A percentile compares a stretch with the other conserved stretches of the same genome.
Conservation (phyloP, 805 yeast genomes). For the Scheffersomyces lignosus region DNA sequence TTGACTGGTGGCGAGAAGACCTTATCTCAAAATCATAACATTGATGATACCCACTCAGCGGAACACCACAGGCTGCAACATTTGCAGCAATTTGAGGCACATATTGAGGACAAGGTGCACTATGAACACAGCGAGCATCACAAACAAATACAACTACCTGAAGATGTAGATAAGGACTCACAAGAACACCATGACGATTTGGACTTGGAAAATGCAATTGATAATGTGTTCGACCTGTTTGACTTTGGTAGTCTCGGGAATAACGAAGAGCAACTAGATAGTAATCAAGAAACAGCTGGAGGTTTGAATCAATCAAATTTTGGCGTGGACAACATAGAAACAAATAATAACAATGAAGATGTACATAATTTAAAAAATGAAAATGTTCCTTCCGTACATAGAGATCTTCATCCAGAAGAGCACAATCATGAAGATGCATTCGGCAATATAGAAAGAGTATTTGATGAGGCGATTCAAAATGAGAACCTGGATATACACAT, state of each 20-base stretch:
- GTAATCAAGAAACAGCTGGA: constrained; percentile 10
- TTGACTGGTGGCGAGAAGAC: constrained; percentile 1
- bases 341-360: no score
- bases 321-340: neutral
- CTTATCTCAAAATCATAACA: constrained; percentile 1
- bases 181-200: constrained; percentile 15
- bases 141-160: neutral
- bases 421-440: no score
- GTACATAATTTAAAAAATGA: no score
- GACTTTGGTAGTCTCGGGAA: constrained; percentile 12
- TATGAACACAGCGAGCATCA: neutral
- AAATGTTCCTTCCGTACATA: no score
- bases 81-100: constrained; percentile 11
- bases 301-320: constrained; percentile 1
- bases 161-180: neutral
- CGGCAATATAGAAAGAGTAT: no score
- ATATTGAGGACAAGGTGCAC: no score
- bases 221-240: constrained; percentile 38
- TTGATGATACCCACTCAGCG: neutral
- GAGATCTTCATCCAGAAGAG: no score
- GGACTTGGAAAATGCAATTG: constrained; percentile 36
- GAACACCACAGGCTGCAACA: neutral
- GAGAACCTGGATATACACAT: no score
- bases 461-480: no score
- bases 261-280: neutral